Evolutionary conservation across 371 early-diverging fungal genomes (phyloP), one percentile per base, ranked within the genome.

Genomic region (Encephalitozoon intestinalis): DNA sequence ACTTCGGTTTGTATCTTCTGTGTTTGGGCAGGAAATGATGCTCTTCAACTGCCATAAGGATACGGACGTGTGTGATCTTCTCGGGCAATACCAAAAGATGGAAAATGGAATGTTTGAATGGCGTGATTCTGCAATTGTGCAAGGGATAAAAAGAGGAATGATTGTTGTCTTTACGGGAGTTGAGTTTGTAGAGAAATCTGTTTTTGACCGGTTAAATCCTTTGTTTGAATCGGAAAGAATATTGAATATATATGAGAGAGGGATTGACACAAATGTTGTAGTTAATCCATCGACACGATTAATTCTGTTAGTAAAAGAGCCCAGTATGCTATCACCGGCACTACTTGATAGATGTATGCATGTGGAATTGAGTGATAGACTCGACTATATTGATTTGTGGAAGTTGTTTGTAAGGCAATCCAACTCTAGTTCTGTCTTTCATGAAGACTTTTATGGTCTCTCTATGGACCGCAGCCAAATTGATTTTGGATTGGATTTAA

Each of bases 131-230:
- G 5, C 26, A 1, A 39, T 83, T n/a, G 53, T 83, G 2, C 21
- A 50, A 11, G 12, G n/a, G 15, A 25, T 81, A 1, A 39, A 63
- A n/a, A 44, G 53, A 7, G 77, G 67, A 0, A 39, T 18, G 28
- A 15, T 79, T 4, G 58, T 78, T 39, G 75, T 81, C 6, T 54
- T 83, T 70, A 12, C 77, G 53, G 71, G 54, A 18, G 70, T 80
- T 26, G 78, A 83, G 50, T 50, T 66, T 28, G 81, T 83, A 18
- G 80, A 83, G 4, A 79, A 81, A 46, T 26, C 52, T 18, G 63
- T 83, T 4, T 82, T 83, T 73, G 84, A 83, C 49, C 58, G 84
- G 53, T 46, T 81, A 11, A 80, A 77, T 69, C 58, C 73, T 37
- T 30, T 83, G 6, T 83, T 83, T 78, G 84, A 83, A 74, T 26